Conservation (phyloP, 1,284 basidiomycete genomes). For the Anthracocystis panici-leucophaei region DNA sequence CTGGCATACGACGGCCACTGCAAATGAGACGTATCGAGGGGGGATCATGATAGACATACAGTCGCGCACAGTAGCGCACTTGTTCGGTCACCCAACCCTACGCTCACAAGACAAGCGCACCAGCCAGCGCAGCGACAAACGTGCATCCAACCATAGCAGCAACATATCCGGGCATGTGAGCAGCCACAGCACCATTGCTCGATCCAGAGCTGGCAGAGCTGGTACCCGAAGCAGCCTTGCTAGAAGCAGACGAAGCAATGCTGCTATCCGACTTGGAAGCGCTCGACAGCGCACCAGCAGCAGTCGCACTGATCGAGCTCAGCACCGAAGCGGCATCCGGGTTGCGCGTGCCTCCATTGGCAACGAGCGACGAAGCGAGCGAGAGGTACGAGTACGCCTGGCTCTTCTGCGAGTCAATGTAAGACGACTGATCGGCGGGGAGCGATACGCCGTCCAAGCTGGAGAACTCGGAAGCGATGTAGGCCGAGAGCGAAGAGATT, state of each 20-base stretch:
- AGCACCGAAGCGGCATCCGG: slow-evolving; percentile 19
- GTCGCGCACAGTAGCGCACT: background rate
- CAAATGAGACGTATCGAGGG: no score
- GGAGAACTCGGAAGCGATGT: slow-evolving; percentile 25
- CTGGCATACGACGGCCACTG: no score
- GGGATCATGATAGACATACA: background rate
- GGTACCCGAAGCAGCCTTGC: background rate
- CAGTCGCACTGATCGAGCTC: slow-evolving; percentile 11
- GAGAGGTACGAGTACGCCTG: slow-evolving; percentile 42
- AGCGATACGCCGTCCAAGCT: slow-evolving; percentile 13
- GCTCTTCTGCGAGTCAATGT: slow-evolving; percentile 19
- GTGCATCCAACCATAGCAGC: slow-evolving; percentile 27
- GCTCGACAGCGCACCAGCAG: slow-evolving; percentile 5
- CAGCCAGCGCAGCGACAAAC: slow-evolving; percentile 30
- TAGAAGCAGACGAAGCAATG: slow-evolving; percentile 8
- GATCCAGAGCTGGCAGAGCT: slow-evolving; percentile 8
- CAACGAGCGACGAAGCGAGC: slow-evolving; percentile 30
- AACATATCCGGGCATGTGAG: slow-evolving; percentile 12
- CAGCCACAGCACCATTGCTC: slow-evolving; percentile 19
- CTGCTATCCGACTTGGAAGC: slow-evolving; percentile 1
- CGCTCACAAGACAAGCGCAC: slow-evolving; percentile 20
- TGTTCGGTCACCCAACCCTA: background rate
- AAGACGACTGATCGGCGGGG: slow-evolving; percentile 20
- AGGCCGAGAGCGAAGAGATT: slow-evolving; percentile 31
- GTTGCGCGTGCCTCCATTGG: slow-evolving; percentile 30